Evolutionary conservation across 192 early-diverging fungal species (phyloP).

Genomic region (Coemansia sp.): DNA sequence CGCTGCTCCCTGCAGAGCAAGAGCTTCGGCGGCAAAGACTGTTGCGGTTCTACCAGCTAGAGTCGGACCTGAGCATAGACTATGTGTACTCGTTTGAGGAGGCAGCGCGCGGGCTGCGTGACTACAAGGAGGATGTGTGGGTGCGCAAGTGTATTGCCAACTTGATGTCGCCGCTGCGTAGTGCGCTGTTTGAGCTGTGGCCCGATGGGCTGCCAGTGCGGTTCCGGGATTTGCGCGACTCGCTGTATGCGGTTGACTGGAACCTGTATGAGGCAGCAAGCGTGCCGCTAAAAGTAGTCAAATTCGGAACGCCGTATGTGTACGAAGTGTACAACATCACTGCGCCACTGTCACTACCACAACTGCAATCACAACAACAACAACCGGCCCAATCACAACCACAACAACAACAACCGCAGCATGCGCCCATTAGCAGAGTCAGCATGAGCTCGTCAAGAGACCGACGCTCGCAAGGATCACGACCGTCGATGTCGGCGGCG

Average conservation of each 20-base stretch:
- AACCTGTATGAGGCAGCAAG: constrained; percentile 54
- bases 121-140: constrained; percentile 56
- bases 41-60: constrained; percentile 47
- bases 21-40: constrained; percentile 52
- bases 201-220: constrained; percentile 49
- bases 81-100: constrained; percentile 57
- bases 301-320: constrained; percentile 36
- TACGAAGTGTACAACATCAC: constrained; percentile 36
- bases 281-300: constrained; percentile 45
- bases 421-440: constrained; percentile 14
- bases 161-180: constrained; percentile 36
- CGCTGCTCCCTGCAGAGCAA: constrained; percentile 51
- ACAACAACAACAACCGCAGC: constrained; percentile 1
- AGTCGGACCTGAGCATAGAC: constrained; percentile 53
- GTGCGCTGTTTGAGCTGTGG: constrained; percentile 52
- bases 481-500: constrained; percentile 9
- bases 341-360: neutral
- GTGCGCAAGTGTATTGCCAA: constrained; percentile 55
- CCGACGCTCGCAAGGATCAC: constrained; percentile 10
- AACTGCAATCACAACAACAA: neutral
- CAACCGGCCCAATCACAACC: neutral
- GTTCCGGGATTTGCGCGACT: constrained; percentile 55
- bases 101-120: constrained; percentile 40
- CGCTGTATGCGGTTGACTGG: constrained; percentile 56
- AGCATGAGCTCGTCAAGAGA: constrained; percentile 28